Conservation (phyloP, 371 early-diverging fungal species). For the Mucor plumbeus region DNA sequence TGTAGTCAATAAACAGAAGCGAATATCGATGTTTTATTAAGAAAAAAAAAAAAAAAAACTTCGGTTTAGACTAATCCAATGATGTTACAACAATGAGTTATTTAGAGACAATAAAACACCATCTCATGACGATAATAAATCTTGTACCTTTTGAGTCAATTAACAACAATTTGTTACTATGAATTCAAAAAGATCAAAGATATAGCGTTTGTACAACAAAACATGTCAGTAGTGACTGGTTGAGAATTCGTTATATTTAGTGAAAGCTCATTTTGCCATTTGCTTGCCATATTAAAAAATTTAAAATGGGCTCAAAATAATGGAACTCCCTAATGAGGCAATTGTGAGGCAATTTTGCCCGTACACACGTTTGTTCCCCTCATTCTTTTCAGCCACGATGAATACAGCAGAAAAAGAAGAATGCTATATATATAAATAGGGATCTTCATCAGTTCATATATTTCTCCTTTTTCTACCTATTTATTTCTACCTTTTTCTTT, state of each 20-base stretch:
- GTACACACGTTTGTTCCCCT: constrained; percentile 20
- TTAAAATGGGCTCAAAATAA: constrained; percentile 5
- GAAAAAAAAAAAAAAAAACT: background rate
- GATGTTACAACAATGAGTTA: constrained; percentile 2
- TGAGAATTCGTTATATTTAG: background rate
- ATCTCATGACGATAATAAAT: background rate
- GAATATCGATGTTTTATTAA: too few species aligned
- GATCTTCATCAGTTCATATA: constrained; percentile 13
- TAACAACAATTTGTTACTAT: background rate
- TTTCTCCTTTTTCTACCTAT: constrained; percentile 9
- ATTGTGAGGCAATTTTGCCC: constrained; percentile 26
- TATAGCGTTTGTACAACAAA: background rate
- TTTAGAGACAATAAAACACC: constrained; percentile 2
- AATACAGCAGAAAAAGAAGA: background rate
- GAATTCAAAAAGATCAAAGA: background rate
- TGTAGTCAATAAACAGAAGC: background rate
- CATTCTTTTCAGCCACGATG: constrained; percentile 26
- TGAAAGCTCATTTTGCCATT: constrained; percentile 17
- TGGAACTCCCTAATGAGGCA: constrained; percentile 19
- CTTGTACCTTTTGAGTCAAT: constrained; percentile 4
- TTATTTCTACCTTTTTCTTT: constrained; percentile 10
- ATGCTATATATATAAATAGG: constrained; percentile 15
- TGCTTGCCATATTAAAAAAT: background rate
- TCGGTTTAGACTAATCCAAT: background rate
- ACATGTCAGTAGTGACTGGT: constrained; percentile 12